Percentiles rank a stretch among this genome's conserved stretches.
phyloP scores from a whole-genome alignment of 805 yeast genomes.

The Pichia thaimueangensis region DNA sequence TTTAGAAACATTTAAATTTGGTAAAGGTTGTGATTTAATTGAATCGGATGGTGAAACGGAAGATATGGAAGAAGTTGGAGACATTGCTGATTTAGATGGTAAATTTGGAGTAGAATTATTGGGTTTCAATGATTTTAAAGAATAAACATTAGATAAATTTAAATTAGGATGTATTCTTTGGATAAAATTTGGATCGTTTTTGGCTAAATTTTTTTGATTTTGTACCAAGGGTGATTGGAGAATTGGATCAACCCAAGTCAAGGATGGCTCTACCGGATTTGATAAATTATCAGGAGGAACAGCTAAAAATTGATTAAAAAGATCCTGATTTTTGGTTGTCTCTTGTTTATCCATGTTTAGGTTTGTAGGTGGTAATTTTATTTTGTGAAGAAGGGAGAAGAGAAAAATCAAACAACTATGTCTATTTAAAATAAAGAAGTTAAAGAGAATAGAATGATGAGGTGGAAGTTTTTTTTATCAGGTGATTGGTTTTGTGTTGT shows the following conservation, averaged over 20 bases:
- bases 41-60: neutral
- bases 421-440: too few relatives aligned
- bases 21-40: neutral
- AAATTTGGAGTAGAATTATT: neutral
- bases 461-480: too few relatives aligned
- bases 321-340: conserved; percentile 8
- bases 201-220: neutral
- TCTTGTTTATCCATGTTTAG: too few relatives aligned
- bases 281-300: neutral
- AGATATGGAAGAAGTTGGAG: neutral
- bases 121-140: neutral
- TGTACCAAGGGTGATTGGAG: too few relatives aligned
- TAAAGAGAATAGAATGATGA: too few relatives aligned
- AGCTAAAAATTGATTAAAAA: conserved; percentile 11
- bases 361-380: too few relatives aligned
- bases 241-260: neutral
- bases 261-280: neutral
- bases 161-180: neutral
- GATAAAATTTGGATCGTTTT: neutral
- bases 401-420: too few relatives aligned
- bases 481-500: too few relatives aligned
- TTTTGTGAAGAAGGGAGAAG: too few relatives aligned
- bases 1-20: too few relatives aligned
- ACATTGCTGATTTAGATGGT: neutral
- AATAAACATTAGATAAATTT: neutral